These are phyloP conservation scores for Talaromyces sp. DNA, from an alignment of 2,329 filamentous ascomycete genomes.

Conservation along the genomic window DNA sequence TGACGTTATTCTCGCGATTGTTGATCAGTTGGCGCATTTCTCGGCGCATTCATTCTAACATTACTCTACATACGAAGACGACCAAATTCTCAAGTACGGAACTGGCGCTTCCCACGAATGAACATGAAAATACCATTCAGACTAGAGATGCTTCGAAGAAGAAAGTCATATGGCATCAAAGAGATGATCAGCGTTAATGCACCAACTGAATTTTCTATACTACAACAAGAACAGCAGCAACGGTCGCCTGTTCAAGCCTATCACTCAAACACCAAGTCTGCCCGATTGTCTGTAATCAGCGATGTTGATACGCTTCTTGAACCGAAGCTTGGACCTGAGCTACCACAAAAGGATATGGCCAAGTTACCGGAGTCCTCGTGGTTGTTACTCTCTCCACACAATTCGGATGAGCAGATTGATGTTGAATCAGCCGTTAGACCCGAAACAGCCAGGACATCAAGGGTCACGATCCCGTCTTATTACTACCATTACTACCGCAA, in stretches of 20 bases:
- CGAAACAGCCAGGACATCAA: background rate
- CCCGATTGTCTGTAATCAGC: background rate
- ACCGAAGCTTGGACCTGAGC: background rate
- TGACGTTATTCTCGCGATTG: background rate
- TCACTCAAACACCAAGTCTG: background rate
- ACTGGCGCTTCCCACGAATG: background rate
- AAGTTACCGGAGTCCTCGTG: background rate
- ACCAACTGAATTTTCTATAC: background rate
- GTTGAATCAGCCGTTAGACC: background rate
- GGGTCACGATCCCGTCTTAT: slow-evolving; percentile 8
- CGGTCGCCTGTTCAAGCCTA: background rate
- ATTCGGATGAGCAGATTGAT: background rate
- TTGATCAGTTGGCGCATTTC: background rate
- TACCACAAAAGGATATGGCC: background rate
- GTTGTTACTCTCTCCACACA: background rate
- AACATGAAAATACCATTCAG: background rate
- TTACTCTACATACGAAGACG: slow-evolving; percentile 3
- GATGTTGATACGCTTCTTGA: background rate
- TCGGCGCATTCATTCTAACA: background rate
- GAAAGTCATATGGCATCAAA: background rate
- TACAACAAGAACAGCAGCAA: background rate
- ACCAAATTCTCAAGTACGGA: background rate
- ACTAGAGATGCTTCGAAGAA: background rate
- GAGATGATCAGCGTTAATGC: background rate
- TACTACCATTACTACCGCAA: slow-evolving; percentile 12